A percentile compares a stretch with the other conserved stretches of the same genome.
Conservation (phyloP, 2,329 filamentous ascomycete species). For the Canariomyces notabilis region DNA sequence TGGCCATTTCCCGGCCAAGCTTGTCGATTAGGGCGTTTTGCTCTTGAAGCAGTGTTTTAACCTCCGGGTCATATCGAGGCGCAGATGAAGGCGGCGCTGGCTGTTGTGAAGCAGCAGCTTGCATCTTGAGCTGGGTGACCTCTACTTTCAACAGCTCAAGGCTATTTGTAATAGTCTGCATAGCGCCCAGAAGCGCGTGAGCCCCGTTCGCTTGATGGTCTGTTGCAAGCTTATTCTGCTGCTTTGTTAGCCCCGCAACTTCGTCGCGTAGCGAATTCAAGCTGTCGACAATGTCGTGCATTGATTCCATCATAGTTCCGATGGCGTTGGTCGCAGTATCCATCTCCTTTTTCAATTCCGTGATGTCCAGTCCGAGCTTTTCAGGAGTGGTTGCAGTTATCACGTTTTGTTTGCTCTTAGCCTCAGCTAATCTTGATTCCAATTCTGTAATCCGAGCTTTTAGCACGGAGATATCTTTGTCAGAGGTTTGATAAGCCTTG, state of each 20-base stretch:
- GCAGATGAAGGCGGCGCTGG: not conserved
- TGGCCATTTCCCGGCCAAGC: slow-evolving; percentile 7
- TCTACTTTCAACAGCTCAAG: slow-evolving; percentile 8
- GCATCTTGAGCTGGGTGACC: slow-evolving; percentile 12
- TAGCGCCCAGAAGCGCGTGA: slow-evolving; percentile 7
- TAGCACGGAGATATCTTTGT: slow-evolving; percentile 1
- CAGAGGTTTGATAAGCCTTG: not conserved
- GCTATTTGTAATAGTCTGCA: slow-evolving; percentile 9
- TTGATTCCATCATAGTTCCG: slow-evolving; percentile 20
- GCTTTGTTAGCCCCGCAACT: not conserved
- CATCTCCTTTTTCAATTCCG: slow-evolving; percentile 5
- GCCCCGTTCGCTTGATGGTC: not conserved
- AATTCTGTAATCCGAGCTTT: slow-evolving; percentile 4
- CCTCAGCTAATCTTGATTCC: slow-evolving; percentile 12
- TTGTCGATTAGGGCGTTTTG: slow-evolving; percentile 15
- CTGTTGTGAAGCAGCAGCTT: not conserved
- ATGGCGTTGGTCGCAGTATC: slow-evolving; percentile 10
- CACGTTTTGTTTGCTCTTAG: slow-evolving; percentile 4
- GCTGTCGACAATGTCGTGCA: slow-evolving; percentile 19
- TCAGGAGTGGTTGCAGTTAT: not conserved
- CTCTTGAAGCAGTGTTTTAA: slow-evolving; percentile 11
- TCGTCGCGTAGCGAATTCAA: slow-evolving; percentile 14
- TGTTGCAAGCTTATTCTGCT: slow-evolving; percentile 3
- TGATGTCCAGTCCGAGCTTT: slow-evolving; percentile 2
- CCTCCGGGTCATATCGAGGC: not conserved